Conservation (phyloP, 495 filamentous ascomycete genomes). For the Xylaria intraflava region DNA sequence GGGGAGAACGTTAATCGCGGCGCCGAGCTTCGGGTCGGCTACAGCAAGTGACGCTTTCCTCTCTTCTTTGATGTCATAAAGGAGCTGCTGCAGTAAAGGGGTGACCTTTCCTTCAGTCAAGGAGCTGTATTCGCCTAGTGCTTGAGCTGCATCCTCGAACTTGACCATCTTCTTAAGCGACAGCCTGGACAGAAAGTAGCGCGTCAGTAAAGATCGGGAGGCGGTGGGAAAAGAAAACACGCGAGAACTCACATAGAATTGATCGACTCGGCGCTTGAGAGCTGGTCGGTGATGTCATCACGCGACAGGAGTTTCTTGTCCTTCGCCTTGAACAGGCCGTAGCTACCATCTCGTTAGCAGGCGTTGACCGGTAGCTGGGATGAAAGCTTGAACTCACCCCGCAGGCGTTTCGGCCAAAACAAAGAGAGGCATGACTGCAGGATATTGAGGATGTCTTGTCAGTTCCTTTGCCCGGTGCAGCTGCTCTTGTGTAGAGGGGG, state of each 20-base stretch:
- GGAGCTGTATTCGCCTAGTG: slow-evolving; percentile 80
- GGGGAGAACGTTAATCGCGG: slow-evolving; percentile 84
- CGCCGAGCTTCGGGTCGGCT: slow-evolving; percentile 88
- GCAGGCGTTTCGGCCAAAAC: slow-evolving; percentile 89
- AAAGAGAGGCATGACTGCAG: slow-evolving; percentile 61
- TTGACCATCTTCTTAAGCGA: slow-evolving; percentile 96
- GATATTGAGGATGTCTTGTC: background rate
- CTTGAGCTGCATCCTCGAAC: slow-evolving; percentile 83
- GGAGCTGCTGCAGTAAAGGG: slow-evolving; percentile 72
- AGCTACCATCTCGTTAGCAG: slow-evolving; percentile 39
- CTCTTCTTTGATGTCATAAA: slow-evolving; percentile 91
- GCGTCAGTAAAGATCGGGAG: background rate
- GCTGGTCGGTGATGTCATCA: slow-evolving; percentile 66
- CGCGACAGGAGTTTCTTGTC: slow-evolving; percentile 96
- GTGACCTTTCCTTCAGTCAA: slow-evolving; percentile 92
- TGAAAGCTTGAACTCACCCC: slow-evolving; percentile 52
- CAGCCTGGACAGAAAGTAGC: slow-evolving; percentile 47
- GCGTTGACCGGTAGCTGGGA: slow-evolving; percentile 2
- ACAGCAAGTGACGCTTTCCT: slow-evolving; percentile 95
- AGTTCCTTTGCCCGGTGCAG: slow-evolving; percentile 20
- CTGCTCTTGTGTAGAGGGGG: slow-evolving; percentile 16
- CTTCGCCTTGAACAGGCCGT: slow-evolving; percentile 94
- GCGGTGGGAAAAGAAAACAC: too few species aligned
- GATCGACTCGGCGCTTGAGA: slow-evolving; percentile 74
- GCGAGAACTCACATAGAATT: slow-evolving; percentile 70